Evolutionary conservation across 208 protist genomes (phyloP), one percentile per base, ranked within the genome.

Genomic region (Trypanosoma melophagium): DNA sequence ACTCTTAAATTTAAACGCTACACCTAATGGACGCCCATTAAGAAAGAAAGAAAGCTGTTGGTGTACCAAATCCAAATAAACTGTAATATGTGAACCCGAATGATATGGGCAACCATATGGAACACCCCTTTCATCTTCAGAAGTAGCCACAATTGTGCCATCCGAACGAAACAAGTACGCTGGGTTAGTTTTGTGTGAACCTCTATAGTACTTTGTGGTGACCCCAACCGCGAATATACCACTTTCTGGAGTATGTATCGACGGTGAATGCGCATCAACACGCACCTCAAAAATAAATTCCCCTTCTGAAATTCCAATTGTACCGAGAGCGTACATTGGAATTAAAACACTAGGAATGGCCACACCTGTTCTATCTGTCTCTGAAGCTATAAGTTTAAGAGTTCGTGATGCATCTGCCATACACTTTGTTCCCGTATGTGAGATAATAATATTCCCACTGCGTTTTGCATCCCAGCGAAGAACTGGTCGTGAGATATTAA

Each of bases 381-480:
- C 74, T 7, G 49, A 13, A 24, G 69, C 58, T 24, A 85, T 79
- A n/a, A 77, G 52, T 19, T 58, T 16, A 31, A 80, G 62, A 16
- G 80, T 80, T 12, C 79, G 70, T 25, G 73, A 66, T 24, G 74
- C 64, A 59, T 93, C 84, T 5, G 78, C 77, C 1, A 81, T 28
- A 45, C 80, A 87, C n/a, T 59, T 62, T 7, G 31, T 67, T 41
- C 84, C 87, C 38, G 77, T 79, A 3, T 71, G 47, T 0, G 84
- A 90, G 8, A 93, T 52, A 13, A 83, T 25, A 3, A 93, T 68
- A 65, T 93, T 93, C 9, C 70, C 84, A 74, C 87, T 90, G 17
- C 69, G 72, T 31, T 67, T 53, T 19, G 65, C 42, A 61, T 88
- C 81, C 81, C 81, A 93, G 16, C 60, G 61, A 22, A 87, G 61